These are phyloP conservation scores for Oldenlandia corymbosa DNA, from an alignment of 257 asterid species.

Conservation along the genomic window DNA sequence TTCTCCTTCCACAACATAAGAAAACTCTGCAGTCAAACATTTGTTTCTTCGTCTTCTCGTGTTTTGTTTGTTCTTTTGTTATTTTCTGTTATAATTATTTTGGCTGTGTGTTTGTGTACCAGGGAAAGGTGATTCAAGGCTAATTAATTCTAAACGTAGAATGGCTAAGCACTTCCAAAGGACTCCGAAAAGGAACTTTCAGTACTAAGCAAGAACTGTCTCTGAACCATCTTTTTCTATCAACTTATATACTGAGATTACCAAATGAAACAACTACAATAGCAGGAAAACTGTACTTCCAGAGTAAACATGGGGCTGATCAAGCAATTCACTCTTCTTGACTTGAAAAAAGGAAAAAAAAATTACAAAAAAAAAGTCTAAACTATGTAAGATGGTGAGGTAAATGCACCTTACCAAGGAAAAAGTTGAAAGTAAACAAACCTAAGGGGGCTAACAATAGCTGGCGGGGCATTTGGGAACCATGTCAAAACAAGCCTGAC, in stretches of 20 bases:
- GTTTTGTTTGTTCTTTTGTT: no score
- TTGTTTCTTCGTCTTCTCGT: no score
- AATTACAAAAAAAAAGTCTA: no score
- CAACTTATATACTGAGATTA: not conserved
- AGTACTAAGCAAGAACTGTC: not conserved
- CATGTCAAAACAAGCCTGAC: conserved; percentile 84
- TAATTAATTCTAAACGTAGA: not conserved
- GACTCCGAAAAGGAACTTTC: not conserved
- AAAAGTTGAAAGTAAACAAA: conserved; percentile 7
- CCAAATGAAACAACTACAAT: not conserved
- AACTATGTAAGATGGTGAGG: no score
- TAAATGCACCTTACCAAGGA: no score
- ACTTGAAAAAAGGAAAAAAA: no score
- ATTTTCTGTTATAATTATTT: no score
- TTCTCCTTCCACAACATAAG: no score
- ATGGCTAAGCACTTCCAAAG: not conserved
- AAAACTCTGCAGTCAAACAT: no score
- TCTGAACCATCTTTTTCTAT: not conserved
- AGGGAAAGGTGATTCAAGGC: no score
- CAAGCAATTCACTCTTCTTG: not conserved
- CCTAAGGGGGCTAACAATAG: conserved; percentile 79
- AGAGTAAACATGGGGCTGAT: not conserved
- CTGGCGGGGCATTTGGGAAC: conserved; percentile 93
- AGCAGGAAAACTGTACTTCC: not conserved
- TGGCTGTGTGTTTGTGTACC: no score